Base-by-base conservation (phyloP, 768 basidiomycete genomes). In the Lentinula raphanica region DNA sequence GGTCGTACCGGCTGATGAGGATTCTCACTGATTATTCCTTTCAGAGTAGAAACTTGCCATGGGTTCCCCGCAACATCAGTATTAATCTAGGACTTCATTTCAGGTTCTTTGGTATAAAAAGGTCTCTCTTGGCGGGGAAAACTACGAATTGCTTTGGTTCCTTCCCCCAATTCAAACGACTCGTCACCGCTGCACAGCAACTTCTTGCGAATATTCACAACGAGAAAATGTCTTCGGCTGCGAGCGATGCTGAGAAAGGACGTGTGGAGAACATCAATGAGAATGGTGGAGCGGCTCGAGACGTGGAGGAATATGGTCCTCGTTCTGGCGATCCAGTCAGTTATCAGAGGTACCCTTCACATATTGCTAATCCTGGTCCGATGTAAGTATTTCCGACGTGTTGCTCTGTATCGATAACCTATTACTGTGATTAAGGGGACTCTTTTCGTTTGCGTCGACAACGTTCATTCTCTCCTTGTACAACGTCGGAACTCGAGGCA, bases 391-490 rank as follows among this genome's bases (percentile, higher is more conserved):
- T 28, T 8, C 42, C 2, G 17, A 17, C 12, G 2, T 28, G 12
- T 21, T 12, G 4, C 9, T 1, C 13, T 50, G 21, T 31, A n/a
- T 23, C 32, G 28, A 25, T 40, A 8, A 25, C 3, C 12, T 21
- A 23, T 31, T 35, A 23, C 40, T 32, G 23, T 32, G 31, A 4
- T 58, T n/a, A n/a, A 76, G 75, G 23, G 71, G 74, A 13, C 59
- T 75, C n/a, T 72, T 72, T 28, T 21, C 80, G 13, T 84, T 84
- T 65, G 83, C 83, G n/a, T 78, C 79, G 1, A 87, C 88, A 29
- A 88, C 87, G 0, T 78, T 90, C 65, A 76, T 90, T 62, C 74
- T 90, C 3, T 89, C 88, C 7, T 64, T 90, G 65, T 86, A 77
- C 76, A 89, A 87, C 64, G 76, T 82, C 9, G 70, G 76, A 23